Conservation (phyloP, 2,329 filamentous ascomycete genomes). For the Beauveria asiatica region DNA sequence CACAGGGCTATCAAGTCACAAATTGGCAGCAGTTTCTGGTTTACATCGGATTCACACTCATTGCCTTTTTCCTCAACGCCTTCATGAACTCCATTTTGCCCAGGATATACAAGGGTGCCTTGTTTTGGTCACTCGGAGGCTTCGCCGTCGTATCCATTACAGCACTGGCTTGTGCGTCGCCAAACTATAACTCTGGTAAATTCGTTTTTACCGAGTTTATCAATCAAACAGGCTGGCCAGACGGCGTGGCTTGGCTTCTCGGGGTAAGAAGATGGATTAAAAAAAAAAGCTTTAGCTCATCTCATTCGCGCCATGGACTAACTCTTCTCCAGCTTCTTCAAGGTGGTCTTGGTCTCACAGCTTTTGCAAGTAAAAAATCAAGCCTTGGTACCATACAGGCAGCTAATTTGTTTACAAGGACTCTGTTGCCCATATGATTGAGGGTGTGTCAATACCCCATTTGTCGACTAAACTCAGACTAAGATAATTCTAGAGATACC, state of each 20-base stretch:
- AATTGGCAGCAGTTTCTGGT: slow-evolving; percentile 63
- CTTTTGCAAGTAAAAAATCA: slow-evolving; percentile 16
- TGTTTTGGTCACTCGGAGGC: slow-evolving; percentile 61
- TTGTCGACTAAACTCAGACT: background rate
- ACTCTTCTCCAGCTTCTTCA: slow-evolving; percentile 18
- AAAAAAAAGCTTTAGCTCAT: fast-evolving
- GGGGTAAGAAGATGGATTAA: slow-evolving; percentile 14
- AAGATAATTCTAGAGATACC: slow-evolving; percentile 19
- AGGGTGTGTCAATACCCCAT: slow-evolving; percentile 12
- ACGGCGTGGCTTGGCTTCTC: slow-evolving; percentile 26
- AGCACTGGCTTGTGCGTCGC: slow-evolving; percentile 54
- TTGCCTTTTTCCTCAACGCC: slow-evolving; percentile 23
- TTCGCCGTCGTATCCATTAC: slow-evolving; percentile 63
- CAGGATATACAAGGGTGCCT: slow-evolving; percentile 53
- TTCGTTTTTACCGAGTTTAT: slow-evolving; percentile 25
- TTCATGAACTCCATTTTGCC: slow-evolving; percentile 25
- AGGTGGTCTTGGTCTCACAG: slow-evolving; percentile 25
- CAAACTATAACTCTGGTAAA: slow-evolving; percentile 39
- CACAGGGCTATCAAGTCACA: slow-evolving; percentile 40
- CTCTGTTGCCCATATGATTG: slow-evolving; percentile 28
- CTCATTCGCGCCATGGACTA: background rate
- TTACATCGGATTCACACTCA: slow-evolving; percentile 22
- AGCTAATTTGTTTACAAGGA: slow-evolving; percentile 15
- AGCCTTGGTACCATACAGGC: too few species aligned
- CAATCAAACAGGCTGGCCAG: slow-evolving; percentile 26